A percentile compares a stretch with the other conserved stretches of the same genome.
phyloP scores from a whole-genome alignment of 129 eudicot species.

The Artemisia annua region DNA sequence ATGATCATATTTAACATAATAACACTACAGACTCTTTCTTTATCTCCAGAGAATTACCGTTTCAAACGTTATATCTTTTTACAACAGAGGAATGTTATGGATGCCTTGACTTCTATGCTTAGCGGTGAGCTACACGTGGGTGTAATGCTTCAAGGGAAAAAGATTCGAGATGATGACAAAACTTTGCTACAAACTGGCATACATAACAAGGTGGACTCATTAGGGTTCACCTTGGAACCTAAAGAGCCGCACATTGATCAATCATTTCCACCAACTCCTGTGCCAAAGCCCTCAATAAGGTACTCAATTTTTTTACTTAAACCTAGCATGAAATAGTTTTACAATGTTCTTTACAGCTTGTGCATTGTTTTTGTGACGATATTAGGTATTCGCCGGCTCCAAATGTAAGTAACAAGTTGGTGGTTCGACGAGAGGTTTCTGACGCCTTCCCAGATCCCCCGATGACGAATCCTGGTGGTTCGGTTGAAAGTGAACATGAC shows the following conservation, averaged over 20 bases:
- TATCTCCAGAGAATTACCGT: too few species aligned
- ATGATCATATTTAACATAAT: not conserved
- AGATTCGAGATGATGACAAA: slow-evolving; percentile 81
- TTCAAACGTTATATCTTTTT: slow-evolving; percentile 4
- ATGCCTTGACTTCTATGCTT: slow-evolving; percentile 79
- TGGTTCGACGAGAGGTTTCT: slow-evolving; percentile 44
- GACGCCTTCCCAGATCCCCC: slow-evolving; percentile 36
- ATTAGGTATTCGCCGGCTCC: slow-evolving; percentile 61
- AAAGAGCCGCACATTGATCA: slow-evolving; percentile 46
- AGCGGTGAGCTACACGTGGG: slow-evolving; percentile 84
- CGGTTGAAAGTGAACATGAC: slow-evolving; percentile 81
- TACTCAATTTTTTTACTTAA: slow-evolving; percentile 1
- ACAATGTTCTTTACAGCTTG: slow-evolving; percentile 1
- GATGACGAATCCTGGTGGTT: slow-evolving; percentile 43
- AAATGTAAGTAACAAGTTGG: slow-evolving; percentile 22
- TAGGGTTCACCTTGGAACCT: slow-evolving; percentile 91
- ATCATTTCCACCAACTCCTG: slow-evolving; percentile 32
- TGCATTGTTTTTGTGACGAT: slow-evolving; percentile 4
- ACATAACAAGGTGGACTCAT: slow-evolving; percentile 62
- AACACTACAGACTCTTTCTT: slow-evolving; percentile 1
- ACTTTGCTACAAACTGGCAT: slow-evolving; percentile 84
- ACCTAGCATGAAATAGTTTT: not conserved
- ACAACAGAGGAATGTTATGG: slow-evolving; percentile 85
- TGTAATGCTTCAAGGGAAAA: slow-evolving; percentile 88
- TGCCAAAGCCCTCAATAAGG: slow-evolving; percentile 63